Base-by-base conservation (phyloP, 2,329 filamentous ascomycete species). In the Penicillium sp. region DNA sequence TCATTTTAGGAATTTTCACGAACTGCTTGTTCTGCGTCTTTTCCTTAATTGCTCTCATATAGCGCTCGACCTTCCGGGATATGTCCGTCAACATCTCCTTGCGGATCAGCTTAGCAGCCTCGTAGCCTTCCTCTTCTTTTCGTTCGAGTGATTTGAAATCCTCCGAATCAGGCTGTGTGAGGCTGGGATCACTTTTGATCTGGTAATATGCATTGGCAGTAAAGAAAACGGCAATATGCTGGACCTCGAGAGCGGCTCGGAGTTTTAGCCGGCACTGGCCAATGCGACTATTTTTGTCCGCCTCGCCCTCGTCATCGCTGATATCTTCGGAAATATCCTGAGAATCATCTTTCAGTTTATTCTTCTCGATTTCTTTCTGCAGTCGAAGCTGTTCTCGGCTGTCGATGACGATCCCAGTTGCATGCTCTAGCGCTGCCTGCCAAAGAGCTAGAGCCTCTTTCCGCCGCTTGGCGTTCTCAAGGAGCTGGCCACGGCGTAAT, bases 141-240 rank as follows among this genome's bases (percentile, higher is more conserved):
- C 77, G 78, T 53, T 94, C 86, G 2, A 91, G 68, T 0, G 67
- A 65, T 36, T 74, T 68, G 54, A 83, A 89, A 11, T 83, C 77
- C 1, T 82, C 79, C 0, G 86, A 87, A 4, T 81, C 80, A 1
- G 83, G 79, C 15, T 70, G 59, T 0, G 83, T 88, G 53, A 83
- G 68, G 1, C 78, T 72, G 30, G 77, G 63, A 40, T 90, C 79
- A 1, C 80, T 78, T 58, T 90, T 93, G 46, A 94, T 85, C 57
- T 95, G 87, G 58, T 82, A 96, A 51, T 83, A 83, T 0, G 83
- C 84, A 52, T 89, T 95, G 10, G 84, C 88, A 17, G 83, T 83
- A 58, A 94, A 95, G 67, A 96, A 96, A 1, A 80, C 75, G 19
- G 84, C 87, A 50, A 84, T 81, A 60, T 96, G 91, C 45, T 91